Percentiles rank a stretch among this genome's conserved stretches.
These are phyloP conservation scores for Ustilago shanxiensis DNA, from an alignment of 1,284 basidiomycete species.

Conservation along the genomic window DNA sequence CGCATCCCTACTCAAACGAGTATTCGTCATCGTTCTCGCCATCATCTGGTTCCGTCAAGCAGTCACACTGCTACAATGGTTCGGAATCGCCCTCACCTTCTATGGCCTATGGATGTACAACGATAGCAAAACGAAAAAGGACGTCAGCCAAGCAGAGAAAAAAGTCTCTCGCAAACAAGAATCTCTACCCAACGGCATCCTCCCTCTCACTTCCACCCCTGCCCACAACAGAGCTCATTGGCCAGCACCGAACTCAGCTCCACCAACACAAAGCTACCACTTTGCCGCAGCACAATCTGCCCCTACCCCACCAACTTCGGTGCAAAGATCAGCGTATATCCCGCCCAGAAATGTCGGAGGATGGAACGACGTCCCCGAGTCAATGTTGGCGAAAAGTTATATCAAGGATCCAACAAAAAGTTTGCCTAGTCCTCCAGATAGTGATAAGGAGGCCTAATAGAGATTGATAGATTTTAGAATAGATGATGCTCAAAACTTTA, in stretches of 20 bases:
- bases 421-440: slow-evolving; percentile 46
- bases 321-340: background rate
- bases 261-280: background rate
- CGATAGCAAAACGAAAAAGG: slow-evolving; percentile 78
- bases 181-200: slow-evolving; percentile 1
- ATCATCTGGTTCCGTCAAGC: slow-evolving; percentile 95
- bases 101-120: slow-evolving; percentile 94
- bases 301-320: too few species aligned
- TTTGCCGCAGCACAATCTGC: slow-evolving; percentile 10
- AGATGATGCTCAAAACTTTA: too few species aligned
- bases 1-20: slow-evolving; percentile 95
- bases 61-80: slow-evolving; percentile 82
- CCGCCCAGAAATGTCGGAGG: slow-evolving; percentile 17
- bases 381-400: slow-evolving; percentile 26
- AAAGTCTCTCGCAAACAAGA: slow-evolving; percentile 26
- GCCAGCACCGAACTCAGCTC: background rate
- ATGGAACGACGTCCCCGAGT: slow-evolving; percentile 38
- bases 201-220: slow-evolving; percentile 8
- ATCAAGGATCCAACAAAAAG: slow-evolving; percentile 44
- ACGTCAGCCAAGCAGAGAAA: slow-evolving; percentile 30
- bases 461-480: too few species aligned
- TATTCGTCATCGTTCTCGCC: slow-evolving; percentile 96
- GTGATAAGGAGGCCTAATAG: slow-evolving; percentile 41
- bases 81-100: slow-evolving; percentile 91
- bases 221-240: background rate